These are phyloP conservation scores for Trichoderma oligosporum DNA, from an alignment of 2,329 filamentous ascomycete species.

Conservation along the genomic window DNA sequence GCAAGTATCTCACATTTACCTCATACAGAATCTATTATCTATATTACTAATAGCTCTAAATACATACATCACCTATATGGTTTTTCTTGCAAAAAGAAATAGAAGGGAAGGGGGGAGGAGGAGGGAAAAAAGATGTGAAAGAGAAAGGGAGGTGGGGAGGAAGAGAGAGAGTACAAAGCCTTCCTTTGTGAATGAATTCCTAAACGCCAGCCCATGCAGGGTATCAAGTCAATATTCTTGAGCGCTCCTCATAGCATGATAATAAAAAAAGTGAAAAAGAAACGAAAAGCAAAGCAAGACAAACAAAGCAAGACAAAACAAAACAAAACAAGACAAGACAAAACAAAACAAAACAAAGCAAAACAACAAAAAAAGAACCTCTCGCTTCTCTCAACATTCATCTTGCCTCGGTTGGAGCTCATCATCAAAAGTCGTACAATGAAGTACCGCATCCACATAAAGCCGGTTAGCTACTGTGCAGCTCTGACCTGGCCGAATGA, in stretches of 20 bases:
- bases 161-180: not conserved
- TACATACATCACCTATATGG: not conserved
- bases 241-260: no score
- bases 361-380: no score
- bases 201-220: conserved; percentile 5
- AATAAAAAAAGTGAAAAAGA: not conserved
- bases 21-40: no score
- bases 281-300: no score
- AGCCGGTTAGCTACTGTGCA: conserved; percentile 42
- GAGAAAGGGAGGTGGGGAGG: not conserved
- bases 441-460: conserved; percentile 44
- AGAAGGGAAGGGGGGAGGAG: not conserved
- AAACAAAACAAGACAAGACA: no score
- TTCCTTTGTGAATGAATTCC: not conserved
- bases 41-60: no score
- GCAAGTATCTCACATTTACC: no score
- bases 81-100: not conserved
- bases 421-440: conserved; percentile 37
- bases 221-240: conserved; percentile 5
- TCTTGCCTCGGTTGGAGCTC: not conserved
- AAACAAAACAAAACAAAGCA: no score
- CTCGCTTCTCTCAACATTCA: not conserved
- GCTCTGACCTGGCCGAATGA: conserved; percentile 36
- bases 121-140: not conserved
- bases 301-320: no score